Base-by-base conservation (phyloP, 306 rosid genomes). In the Clitoria ternatea region DNA sequence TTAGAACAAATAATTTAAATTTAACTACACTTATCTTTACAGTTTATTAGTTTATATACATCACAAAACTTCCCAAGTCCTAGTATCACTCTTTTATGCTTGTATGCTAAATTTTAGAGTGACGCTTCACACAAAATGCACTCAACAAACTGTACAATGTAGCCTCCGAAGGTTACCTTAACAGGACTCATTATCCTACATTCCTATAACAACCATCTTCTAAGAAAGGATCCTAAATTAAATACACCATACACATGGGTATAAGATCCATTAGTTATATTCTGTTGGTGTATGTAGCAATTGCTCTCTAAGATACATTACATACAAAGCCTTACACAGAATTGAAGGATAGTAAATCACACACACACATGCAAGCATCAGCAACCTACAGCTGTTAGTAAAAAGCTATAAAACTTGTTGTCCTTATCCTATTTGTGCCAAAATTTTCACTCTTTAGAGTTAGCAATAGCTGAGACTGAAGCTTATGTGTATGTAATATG, bases 121-220 rank as follows among this genome's bases (percentile, higher is more conserved):
- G 3, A 36, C 61, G 30, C 62, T 45, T 7, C 26, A 26, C 37
- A 53, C 22, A 6, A 23, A 19, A 55, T 22, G 15, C 2, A 63
- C 1, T 66, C 79, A 44, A 32, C 20, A 24, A 3, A 37, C 66
- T 82, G 65, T 84, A 86, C 90, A 49, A 61, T 45, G 49, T 29
- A 30, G 81, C 84, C 81, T 70, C 67, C 20, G 53, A 43, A 12
- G 56, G 64, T 17, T 53, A 64, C 72, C 70, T 63, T 1, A 26
- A 67, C 63, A 67, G 33, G 60, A 66, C 6, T 62, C 36, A 70
- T 22, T 52, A 47, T 42, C 49, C 80, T 57, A 22, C 49, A 45
- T 44, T 37, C 37, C 8, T 27, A 57, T 17, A 29, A 76, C 36
- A 59, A 54, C 52, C 60, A 37, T 54, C 26, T 20, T 27, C 61